Percentiles rank a stretch among this genome's conserved stretches.
Evolutionary conservation across 805 yeast species (phyloP).

Genomic region (Nakazawaea molendinolei): DNA sequence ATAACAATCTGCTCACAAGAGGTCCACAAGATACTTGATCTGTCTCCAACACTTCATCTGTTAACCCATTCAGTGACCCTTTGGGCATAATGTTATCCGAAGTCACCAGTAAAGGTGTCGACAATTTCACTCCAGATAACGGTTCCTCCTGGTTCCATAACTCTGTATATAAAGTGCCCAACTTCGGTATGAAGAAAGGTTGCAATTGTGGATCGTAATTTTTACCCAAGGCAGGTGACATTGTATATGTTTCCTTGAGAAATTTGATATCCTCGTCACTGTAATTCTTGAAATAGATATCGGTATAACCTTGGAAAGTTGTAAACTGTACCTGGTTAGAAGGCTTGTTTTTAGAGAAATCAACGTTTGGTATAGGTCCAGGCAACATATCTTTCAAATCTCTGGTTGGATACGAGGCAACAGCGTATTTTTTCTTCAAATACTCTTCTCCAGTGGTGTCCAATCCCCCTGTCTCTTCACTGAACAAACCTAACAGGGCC

Average conservation of each 20-base stretch:
- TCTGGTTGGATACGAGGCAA: constrained; percentile 79
- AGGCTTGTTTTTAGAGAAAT: constrained; percentile 78
- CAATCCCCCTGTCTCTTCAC: constrained; percentile 51
- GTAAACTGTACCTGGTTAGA: constrained; percentile 87
- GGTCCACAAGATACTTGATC: constrained; percentile 89
- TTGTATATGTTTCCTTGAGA: constrained; percentile 52
- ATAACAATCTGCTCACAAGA: constrained; percentile 69
- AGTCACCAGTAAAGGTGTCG: constrained; percentile 3
- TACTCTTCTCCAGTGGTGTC: constrained; percentile 70
- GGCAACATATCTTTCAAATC: constrained; percentile 75
- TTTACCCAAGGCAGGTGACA: constrained; percentile 40
- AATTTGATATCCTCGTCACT: constrained; percentile 78
- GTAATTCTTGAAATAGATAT: constrained; percentile 73
- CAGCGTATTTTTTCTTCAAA: constrained; percentile 72
- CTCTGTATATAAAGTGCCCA: constrained; percentile 78
- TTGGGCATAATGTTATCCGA: constrained; percentile 35
- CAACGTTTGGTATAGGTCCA: constrained; percentile 82
- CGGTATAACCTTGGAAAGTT: constrained; percentile 80
- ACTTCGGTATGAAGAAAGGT: constrained; percentile 77
- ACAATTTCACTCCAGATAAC: constrained; percentile 19
- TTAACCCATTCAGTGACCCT: constrained; percentile 49
- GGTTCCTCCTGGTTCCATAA: constrained; percentile 83
- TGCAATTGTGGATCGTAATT: constrained; percentile 58
- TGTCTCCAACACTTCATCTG: constrained; percentile 59
- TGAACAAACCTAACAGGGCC: constrained; percentile 55